Conservation (phyloP, 441 rosid genomes). For the Erodium texanum region DNA sequence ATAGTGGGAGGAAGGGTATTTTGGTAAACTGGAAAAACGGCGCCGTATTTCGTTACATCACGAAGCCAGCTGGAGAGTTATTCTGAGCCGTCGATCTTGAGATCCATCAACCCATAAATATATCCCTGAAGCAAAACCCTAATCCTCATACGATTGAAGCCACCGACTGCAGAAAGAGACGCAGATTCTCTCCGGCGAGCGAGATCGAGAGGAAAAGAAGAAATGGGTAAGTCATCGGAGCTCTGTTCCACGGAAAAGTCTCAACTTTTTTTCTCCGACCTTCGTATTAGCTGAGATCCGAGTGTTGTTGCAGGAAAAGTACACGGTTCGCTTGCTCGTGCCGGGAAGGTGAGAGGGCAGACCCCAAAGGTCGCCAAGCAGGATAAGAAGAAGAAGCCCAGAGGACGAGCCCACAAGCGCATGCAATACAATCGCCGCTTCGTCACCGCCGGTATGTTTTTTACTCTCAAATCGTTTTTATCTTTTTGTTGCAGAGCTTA, state of each 20-base stretch:
- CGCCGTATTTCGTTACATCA: not conserved
- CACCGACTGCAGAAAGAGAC: not conserved
- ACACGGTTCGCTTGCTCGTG: constrained; percentile 18
- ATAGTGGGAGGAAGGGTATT: not conserved
- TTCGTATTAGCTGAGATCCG: not conserved
- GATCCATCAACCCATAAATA: not conserved
- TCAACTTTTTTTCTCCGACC: not conserved
- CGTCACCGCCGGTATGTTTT: constrained; percentile 17
- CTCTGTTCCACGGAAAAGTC: not conserved
- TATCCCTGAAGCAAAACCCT: not conserved
- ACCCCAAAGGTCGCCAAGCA: constrained; percentile 15
- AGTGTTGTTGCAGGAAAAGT: constrained; percentile 11
- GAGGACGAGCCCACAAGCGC: constrained; percentile 19
- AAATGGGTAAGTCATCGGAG: not conserved
- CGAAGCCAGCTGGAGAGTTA: not conserved
- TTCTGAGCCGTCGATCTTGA: constrained; percentile 6
- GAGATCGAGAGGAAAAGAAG: constrained; percentile 2
- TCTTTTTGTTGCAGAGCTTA: not conserved
- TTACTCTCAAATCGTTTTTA: not conserved
- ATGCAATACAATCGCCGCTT: constrained; percentile 22
- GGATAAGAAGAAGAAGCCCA: constrained; percentile 21
- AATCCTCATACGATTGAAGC: not conserved
- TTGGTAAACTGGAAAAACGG: not conserved
- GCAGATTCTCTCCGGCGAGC: not conserved
- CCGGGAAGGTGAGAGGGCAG: constrained; percentile 20